phyloP scores from a whole-genome alignment of 208 protist genomes.

The Eutreptiella sp. region DNA sequence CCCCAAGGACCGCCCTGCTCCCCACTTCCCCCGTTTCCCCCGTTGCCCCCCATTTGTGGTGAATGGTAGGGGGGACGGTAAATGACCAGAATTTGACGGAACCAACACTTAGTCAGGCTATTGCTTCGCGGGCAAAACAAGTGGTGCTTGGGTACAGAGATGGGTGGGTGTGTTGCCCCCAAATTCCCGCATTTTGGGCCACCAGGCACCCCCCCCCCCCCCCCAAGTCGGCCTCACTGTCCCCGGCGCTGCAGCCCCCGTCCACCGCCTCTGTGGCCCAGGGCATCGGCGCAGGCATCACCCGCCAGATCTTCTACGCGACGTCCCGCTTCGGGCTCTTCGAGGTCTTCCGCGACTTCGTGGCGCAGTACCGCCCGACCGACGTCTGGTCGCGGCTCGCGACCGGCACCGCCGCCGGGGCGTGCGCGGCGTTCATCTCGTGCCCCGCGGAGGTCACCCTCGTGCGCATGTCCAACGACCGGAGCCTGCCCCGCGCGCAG shows the following conservation, averaged over 20 bases:
- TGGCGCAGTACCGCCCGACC: conserved; percentile 46
- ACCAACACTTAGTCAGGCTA: no score
- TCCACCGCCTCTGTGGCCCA: not conserved
- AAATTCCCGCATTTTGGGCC: no score
- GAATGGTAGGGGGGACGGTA: no score
- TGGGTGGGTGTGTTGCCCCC: no score
- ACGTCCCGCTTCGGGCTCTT: conserved; percentile 75
- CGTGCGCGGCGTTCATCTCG: conserved; percentile 26
- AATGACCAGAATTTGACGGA: no score
- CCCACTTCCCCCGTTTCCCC: no score
- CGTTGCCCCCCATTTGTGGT: no score
- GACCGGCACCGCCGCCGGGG: not conserved
- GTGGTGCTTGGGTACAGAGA: no score
- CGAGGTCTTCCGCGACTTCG: conserved; percentile 68
- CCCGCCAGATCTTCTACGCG: conserved; percentile 72
- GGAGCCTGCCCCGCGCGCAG: conserved; percentile 27
- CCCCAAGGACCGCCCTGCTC: no score
- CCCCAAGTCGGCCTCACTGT: no score
- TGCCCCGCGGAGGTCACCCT: conserved; percentile 45
- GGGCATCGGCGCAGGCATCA: conserved; percentile 61
- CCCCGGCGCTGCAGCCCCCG: not conserved
- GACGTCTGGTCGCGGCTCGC: not conserved
- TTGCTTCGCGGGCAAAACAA: no score
- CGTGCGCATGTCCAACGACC: conserved; percentile 67
- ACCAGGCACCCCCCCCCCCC: no score